Conservation (phyloP, 2,329 filamentous ascomycete species). For the Apiospora aurea region DNA sequence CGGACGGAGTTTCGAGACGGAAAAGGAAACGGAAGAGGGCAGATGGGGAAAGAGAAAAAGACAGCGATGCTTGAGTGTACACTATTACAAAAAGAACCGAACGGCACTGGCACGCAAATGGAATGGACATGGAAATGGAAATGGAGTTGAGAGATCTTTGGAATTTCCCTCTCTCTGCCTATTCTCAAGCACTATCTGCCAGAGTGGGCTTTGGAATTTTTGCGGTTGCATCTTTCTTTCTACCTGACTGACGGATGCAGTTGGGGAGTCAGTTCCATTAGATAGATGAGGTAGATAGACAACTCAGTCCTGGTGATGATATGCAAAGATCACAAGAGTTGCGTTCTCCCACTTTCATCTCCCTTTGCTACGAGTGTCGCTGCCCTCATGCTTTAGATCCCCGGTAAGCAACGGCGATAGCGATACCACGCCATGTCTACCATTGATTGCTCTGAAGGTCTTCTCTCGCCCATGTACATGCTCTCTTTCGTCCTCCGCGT, state of each 20-base stretch:
- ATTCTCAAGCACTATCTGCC: background rate
- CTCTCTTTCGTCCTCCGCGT: no score
- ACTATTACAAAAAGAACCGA: background rate
- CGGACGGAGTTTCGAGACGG: background rate
- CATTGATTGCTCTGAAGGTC: no score
- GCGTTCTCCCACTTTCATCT: background rate
- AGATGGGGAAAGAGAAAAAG: background rate
- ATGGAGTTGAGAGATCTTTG: no score
- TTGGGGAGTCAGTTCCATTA: background rate
- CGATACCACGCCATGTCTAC: background rate
- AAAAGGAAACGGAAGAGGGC: background rate
- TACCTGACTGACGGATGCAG: no score
- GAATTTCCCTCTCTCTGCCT: background rate
- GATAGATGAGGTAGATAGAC: background rate
- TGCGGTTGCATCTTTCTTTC: background rate
- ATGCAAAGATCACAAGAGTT: background rate
- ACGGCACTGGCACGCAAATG: background rate
- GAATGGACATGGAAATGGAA: no score
- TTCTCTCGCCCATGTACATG: background rate
- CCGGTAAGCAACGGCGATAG: no score
- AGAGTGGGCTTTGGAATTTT: background rate
- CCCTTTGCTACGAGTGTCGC: background rate
- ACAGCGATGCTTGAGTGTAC: constrained; percentile 3
- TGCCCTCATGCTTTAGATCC: background rate
- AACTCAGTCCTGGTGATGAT: background rate